Evolutionary conservation across 768 basidiomycete species (phyloP).

Genomic region (Cytidiella melzeri): DNA sequence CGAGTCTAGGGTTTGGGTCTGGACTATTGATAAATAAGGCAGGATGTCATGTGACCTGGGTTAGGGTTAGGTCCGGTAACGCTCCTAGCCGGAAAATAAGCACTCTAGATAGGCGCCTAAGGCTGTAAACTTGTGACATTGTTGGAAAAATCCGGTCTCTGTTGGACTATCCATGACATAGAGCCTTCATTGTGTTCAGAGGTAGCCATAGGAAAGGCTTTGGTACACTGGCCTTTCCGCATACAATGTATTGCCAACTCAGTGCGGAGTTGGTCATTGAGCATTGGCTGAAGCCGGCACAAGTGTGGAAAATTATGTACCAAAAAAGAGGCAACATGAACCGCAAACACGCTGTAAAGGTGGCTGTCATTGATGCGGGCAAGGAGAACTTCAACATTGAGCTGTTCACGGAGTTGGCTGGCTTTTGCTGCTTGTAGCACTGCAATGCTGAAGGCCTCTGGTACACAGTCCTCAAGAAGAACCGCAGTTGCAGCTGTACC

Average conservation of each 20-base stretch:
- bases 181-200: constrained; percentile 3
- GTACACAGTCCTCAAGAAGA: constrained; percentile 12
- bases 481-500: constrained; percentile 20
- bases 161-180: no score
- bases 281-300: no score
- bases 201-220: background rate
- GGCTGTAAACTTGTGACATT: no score
- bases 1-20: no score
- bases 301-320: background rate
- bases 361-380: background rate
- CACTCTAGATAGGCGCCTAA: no score
- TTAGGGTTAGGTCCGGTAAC: no score
- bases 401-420: background rate
- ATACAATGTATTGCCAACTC: background rate
- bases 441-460: background rate
- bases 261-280: background rate
- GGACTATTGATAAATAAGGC: no score
- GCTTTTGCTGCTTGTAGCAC: background rate
- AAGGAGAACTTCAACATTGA: background rate
- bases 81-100: no score
- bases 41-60: no score
- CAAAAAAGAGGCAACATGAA: no score
- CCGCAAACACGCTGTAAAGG: background rate
- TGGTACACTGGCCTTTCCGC: no score
- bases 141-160: no score